Base-by-base conservation (phyloP, 805 yeast genomes). In the Isabelozyma heimii region DNA sequence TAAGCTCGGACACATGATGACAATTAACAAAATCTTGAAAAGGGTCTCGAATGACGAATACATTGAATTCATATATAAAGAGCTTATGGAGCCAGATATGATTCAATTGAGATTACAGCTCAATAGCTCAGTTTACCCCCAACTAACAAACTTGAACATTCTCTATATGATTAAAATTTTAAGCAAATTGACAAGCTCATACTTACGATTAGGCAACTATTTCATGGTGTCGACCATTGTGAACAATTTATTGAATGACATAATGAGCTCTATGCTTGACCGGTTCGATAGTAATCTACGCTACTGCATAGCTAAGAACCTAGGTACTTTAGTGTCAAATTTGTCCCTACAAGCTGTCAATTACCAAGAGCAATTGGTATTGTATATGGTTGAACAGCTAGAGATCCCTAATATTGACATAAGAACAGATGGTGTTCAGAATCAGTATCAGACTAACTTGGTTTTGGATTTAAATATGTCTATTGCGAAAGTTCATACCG, bases 251-350 rank as follows among this genome's bases (percentile, higher is more conserved):
- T 52, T 84, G 4, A 54, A 64, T 3, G 67, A 73, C 39, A 64
- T 72, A 5, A 54, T 69, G 56, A 50, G 53, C 10, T 40, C 51
- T 8, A 53, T 82, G 47, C 69, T 70, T n/a, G 66, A 76, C 42
- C 66, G 63, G 1, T 55, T 70, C 35, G 87, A 81, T 46, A 80
- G 87, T 0, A 66, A 70, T 2, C 76, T 85, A 2, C 67, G 97
- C 46, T 84, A 84, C 52, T 70, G 82, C 1, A 69, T 85, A 33
- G 87, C 97, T 0, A 87, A 85, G 60, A 82, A 84, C 20, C 62
- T 87, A 26, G 80, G 87, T 5, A 72, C 80, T 42, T 59, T 89
- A 5, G 60, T 70, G 9, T 45, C 62, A 5, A 54, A 71, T 3
- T 53, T 79, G 13, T 65, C 70, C 1, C 47, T 52, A 0, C 64